Percentiles rank a stretch among this genome's conserved stretches.
These are phyloP conservation scores for Gaillardinia entomophila DNA, from an alignment of 805 yeast genomes.

Conservation along the genomic window DNA sequence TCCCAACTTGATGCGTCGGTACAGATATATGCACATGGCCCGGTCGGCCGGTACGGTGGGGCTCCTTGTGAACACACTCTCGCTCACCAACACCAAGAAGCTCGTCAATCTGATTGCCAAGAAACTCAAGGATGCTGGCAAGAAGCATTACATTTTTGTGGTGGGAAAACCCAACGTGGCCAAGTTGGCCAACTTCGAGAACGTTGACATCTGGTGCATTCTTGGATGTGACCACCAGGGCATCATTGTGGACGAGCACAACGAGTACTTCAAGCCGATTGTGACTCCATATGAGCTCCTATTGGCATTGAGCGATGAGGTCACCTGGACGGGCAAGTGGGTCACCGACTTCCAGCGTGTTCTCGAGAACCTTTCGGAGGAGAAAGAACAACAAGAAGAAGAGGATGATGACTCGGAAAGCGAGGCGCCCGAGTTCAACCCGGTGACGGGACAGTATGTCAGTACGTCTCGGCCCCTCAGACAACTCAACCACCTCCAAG, in stretches of 20 bases:
- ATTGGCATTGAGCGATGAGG: conserved; percentile 69
- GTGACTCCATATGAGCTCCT: conserved; percentile 90
- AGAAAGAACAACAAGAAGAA: conserved; percentile 20
- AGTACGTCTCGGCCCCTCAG: conserved; percentile 73
- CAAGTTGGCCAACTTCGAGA: conserved; percentile 90
- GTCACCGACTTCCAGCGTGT: conserved; percentile 66
- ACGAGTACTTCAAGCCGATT: conserved; percentile 84
- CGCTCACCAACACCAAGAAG: conserved; percentile 67
- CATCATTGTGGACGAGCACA: conserved; percentile 69
- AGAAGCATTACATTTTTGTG: conserved; percentile 89
- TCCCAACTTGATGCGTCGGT: conserved; percentile 78
- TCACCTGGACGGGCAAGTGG: conserved; percentile 94
- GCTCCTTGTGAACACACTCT: conserved; percentile 81
- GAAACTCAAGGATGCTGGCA: conserved; percentile 68
- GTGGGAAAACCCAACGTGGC: conserved; percentile 99
- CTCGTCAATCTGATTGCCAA: conserved; percentile 56
- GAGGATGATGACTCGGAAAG: conserved; percentile 33
- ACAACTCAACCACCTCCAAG: conserved; percentile 55
- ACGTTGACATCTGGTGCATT: conserved; percentile 91
- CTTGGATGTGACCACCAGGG: conserved; percentile 95
- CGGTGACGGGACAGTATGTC: conserved; percentile 76
- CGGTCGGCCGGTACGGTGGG: conserved; percentile 92
- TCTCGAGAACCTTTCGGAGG: conserved; percentile 34
- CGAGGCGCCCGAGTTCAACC: conserved; percentile 79
- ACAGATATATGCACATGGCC: conserved; percentile 81